Conservation (phyloP, 2,329 filamentous ascomycete genomes). For the Colletotrichum truncatum region DNA sequence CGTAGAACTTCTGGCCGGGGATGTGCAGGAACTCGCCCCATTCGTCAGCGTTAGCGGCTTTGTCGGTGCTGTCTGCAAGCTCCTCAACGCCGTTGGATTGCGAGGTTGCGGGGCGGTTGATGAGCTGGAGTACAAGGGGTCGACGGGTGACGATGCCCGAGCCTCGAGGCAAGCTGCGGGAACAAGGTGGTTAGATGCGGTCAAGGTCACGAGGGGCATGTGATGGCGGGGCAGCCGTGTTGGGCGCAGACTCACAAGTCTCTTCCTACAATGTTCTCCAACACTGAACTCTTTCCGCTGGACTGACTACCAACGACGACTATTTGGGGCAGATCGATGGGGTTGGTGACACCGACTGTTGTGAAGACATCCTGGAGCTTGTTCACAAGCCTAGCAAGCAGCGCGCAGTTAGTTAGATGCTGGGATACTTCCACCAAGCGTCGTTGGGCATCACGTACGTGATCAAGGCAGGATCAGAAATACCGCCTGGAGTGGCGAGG, state of each 20-base stretch:
- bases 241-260: constrained; percentile 82
- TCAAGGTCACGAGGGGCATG: constrained; percentile 12
- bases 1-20: constrained; percentile 95
- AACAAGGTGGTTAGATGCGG: constrained; percentile 37
- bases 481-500: constrained; percentile 54
- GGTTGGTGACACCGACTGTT: constrained; percentile 98
- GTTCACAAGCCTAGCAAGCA: constrained; percentile 79
- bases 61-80: constrained; percentile 75
- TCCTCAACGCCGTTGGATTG: constrained; percentile 80
- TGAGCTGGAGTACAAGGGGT: constrained; percentile 95
- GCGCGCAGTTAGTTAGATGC: constrained; percentile 25
- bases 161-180: constrained; percentile 85
- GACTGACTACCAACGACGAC: constrained; percentile 98
- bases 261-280: constrained; percentile 98
- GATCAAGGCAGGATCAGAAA: constrained; percentile 73
- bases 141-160: constrained; percentile 97
- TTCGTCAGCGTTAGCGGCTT: constrained; percentile 90
- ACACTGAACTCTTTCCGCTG: constrained; percentile 97
- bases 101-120: constrained; percentile 78
- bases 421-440: constrained; percentile 28
- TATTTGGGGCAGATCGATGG: constrained; percentile 98
- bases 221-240: constrained; percentile 28
- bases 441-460: constrained; percentile 54
- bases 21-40: constrained; percentile 99
- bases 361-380: constrained; percentile 99